phyloP scores from a whole-genome alignment of 352 stramenopile species.

The Phytophthora macrochlamydospora region DNA sequence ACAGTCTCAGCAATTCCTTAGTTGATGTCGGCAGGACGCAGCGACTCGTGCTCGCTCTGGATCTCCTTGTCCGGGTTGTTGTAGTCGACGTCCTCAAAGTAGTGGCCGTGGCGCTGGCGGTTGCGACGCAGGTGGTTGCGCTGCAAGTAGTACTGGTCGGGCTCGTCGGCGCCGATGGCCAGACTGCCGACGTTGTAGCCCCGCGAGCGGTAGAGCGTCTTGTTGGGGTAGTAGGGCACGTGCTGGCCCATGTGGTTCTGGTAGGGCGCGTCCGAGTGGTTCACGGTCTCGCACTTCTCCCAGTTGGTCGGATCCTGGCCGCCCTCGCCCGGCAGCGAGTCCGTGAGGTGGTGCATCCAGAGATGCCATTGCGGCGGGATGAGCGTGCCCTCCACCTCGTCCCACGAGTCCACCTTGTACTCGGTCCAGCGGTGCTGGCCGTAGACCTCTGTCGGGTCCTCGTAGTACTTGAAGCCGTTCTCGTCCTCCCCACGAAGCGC shows the following conservation, averaged over 20 bases:
- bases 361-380: slow-evolving; percentile 86
- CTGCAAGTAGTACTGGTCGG: slow-evolving; percentile 87
- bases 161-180: slow-evolving; percentile 58
- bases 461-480: slow-evolving; percentile 90
- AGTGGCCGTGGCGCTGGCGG: slow-evolving; percentile 64
- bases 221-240: slow-evolving; percentile 79
- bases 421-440: slow-evolving; percentile 87
- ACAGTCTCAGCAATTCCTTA: slow-evolving; percentile 30
- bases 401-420: slow-evolving; percentile 77
- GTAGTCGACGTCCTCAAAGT: slow-evolving; percentile 84
- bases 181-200: slow-evolving; percentile 84
- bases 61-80: slow-evolving; percentile 69
- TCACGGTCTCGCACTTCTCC: slow-evolving; percentile 61
- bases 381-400: slow-evolving; percentile 80
- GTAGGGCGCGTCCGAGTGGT: slow-evolving; percentile 70
- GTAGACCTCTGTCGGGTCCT: slow-evolving; percentile 78
- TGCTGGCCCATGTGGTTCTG: slow-evolving; percentile 65
- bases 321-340: slow-evolving; percentile 60
- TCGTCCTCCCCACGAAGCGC: slow-evolving; percentile 80
- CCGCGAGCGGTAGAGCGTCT: slow-evolving; percentile 76
- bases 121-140: slow-evolving; percentile 70
- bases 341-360: slow-evolving; percentile 85
- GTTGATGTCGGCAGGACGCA: slow-evolving; percentile 70
- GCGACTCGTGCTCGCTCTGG: slow-evolving; percentile 44
- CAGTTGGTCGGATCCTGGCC: slow-evolving; percentile 78